phyloP scores from a whole-genome alignment of 2,329 filamentous ascomycete species.

The Aspergillus felis region DNA sequence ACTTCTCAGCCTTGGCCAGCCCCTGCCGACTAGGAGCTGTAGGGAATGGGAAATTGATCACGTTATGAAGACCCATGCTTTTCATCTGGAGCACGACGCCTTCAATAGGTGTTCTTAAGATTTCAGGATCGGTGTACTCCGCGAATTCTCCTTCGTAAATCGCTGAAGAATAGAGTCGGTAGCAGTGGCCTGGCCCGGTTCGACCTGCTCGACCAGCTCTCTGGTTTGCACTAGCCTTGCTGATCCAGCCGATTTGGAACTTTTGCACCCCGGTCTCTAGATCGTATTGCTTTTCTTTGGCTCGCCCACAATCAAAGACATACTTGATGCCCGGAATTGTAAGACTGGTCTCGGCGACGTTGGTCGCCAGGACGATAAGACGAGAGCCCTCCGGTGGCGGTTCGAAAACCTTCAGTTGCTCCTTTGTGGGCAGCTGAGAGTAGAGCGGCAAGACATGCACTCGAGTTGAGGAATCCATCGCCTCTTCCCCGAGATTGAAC shows the following conservation, averaged over 20 bases:
- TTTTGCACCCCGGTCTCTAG: constrained; percentile 86
- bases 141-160: constrained; percentile 84
- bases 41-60: constrained; percentile 93
- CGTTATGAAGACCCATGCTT: constrained; percentile 84
- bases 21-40: constrained; percentile 77
- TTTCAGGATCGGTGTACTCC: constrained; percentile 82
- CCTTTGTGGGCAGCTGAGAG: constrained; percentile 82
- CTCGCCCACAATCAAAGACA: constrained; percentile 89
- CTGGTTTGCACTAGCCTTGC: constrained; percentile 92
- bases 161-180: constrained; percentile 88
- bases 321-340: constrained; percentile 95
- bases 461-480: constrained; percentile 57
- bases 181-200: constrained; percentile 94
- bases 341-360: constrained; percentile 94
- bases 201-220: constrained; percentile 89
- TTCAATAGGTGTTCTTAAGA: constrained; percentile 87
- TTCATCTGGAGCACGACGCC: constrained; percentile 91
- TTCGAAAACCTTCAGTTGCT: constrained; percentile 89
- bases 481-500: constrained; percentile 63
- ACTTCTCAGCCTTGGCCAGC: constrained; percentile 76
- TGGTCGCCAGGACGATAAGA: constrained; percentile 86
- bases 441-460: constrained; percentile 93
- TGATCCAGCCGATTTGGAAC: constrained; percentile 94
- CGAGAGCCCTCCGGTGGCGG: constrained; percentile 76
- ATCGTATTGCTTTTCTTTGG: constrained; percentile 89